Percentiles rank a stretch among this genome's conserved stretches.
These are phyloP conservation scores for Pseudognaphalium luteoalbum DNA, from an alignment of 129 eudicot genomes.

Conservation along the genomic window DNA sequence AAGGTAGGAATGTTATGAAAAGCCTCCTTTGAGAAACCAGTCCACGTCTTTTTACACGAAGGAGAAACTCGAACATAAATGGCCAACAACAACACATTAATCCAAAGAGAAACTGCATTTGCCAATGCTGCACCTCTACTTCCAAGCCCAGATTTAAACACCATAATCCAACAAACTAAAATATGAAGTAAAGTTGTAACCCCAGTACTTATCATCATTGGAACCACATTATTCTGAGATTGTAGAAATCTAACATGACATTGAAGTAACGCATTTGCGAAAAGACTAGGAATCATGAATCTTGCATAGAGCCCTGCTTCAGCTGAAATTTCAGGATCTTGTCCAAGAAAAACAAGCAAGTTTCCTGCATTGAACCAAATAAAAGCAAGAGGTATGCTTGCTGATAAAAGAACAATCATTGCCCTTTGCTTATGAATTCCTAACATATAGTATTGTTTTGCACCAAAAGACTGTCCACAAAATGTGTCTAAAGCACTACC, in stretches of 20 bases:
- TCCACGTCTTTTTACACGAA: slow-evolving; percentile 63
- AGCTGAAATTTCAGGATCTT: slow-evolving; percentile 65
- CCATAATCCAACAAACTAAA: slow-evolving; percentile 60
- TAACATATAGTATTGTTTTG: slow-evolving; percentile 61
- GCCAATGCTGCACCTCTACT: slow-evolving; percentile 79
- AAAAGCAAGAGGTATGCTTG: slow-evolving; percentile 64
- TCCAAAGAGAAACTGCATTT: slow-evolving; percentile 66
- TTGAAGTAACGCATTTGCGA: slow-evolving; percentile 65
- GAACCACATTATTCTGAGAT: slow-evolving; percentile 62
- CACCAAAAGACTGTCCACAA: slow-evolving; percentile 79
- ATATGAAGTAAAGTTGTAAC: slow-evolving; percentile 54
- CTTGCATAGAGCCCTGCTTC: slow-evolving; percentile 66
- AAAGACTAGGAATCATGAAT: slow-evolving; percentile 65
- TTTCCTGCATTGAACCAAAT: slow-evolving; percentile 63
- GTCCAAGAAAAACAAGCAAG: slow-evolving; percentile 55
- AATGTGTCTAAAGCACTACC: slow-evolving; percentile 69
- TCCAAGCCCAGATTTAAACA: slow-evolving; percentile 64
- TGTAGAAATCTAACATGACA: slow-evolving; percentile 67
- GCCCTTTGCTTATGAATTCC: slow-evolving; percentile 78
- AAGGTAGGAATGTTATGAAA: slow-evolving; percentile 43
- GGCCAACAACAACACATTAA: slow-evolving; percentile 55
- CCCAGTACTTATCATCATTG: slow-evolving; percentile 71
- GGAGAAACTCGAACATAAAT: slow-evolving; percentile 55
- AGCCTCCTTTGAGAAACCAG: slow-evolving; percentile 68
- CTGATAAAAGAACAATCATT: slow-evolving; percentile 56